Conservation (phyloP, 202 grass and related monocot genomes). For the Panicum virgatum region DNA sequence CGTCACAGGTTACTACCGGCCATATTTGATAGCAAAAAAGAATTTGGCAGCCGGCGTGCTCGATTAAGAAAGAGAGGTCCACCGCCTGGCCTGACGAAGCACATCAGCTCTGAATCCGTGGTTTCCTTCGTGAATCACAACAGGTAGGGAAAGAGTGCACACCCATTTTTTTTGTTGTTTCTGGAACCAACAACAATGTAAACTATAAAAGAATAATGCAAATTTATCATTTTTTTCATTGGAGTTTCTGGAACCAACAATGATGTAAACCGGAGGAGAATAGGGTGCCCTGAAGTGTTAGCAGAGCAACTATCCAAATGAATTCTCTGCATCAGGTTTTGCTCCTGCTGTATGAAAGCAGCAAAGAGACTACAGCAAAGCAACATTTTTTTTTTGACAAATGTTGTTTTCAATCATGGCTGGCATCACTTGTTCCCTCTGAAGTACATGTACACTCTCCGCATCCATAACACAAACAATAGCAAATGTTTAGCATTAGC, state of each 20-base stretch:
- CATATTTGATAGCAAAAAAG: neutral
- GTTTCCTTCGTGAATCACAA: constrained; percentile 11
- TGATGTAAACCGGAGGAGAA: neutral
- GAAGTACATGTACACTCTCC: constrained; percentile 98
- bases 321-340: neutral
- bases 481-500: neutral
- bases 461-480: constrained; percentile 41
- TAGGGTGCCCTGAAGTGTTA: neutral
- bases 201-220: neutral
- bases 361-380: neutral
- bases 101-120: neutral
- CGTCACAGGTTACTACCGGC: constrained; percentile 19
- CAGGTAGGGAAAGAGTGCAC: neutral
- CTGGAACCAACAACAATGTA: neutral
- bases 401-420: neutral
- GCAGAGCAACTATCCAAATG: neutral
- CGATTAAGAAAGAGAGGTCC: neutral
- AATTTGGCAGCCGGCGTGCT: neutral
- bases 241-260: neutral
- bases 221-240: neutral
- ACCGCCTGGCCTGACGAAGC: constrained; percentile 11
- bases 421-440: constrained; percentile 75
- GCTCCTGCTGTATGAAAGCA: constrained; percentile 8
- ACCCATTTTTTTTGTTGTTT: neutral
- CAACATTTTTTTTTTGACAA: neutral